phyloP scores from a whole-genome alignment of 2,329 filamentous ascomycete species.

The Bipolaris cookei region DNA sequence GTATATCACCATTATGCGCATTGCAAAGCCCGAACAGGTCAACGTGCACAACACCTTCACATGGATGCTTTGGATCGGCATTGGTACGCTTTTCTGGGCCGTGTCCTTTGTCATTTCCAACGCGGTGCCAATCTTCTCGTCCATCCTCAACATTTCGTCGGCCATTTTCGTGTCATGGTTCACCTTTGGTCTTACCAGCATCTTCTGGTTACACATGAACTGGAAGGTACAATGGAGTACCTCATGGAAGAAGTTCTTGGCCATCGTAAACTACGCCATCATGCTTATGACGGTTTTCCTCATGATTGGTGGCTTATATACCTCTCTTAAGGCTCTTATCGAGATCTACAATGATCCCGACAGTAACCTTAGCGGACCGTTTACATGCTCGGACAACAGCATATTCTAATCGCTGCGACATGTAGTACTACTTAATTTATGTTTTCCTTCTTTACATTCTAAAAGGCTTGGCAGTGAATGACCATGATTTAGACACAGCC shows the following conservation, averaged over 20 bases:
- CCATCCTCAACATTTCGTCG: slow-evolving; percentile 65
- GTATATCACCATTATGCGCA: slow-evolving; percentile 66
- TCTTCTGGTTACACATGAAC: slow-evolving; percentile 58
- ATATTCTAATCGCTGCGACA: slow-evolving; percentile 28
- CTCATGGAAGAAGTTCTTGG: slow-evolving; percentile 52
- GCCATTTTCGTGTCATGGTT: slow-evolving; percentile 70
- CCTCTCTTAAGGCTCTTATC: slow-evolving; percentile 35
- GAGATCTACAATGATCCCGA: slow-evolving; percentile 38
- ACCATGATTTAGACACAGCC: background rate
- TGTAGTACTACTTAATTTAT: background rate
- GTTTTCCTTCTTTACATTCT: background rate
- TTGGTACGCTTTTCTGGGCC: slow-evolving; percentile 60
- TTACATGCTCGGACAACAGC: slow-evolving; percentile 40
- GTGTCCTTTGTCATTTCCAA: slow-evolving; percentile 56
- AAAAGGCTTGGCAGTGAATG: background rate
- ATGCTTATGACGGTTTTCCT: slow-evolving; percentile 44
- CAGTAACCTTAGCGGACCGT: slow-evolving; percentile 34
- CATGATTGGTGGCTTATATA: slow-evolving; percentile 36
- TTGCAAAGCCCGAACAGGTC: slow-evolving; percentile 30
- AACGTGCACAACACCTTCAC: slow-evolving; percentile 57
- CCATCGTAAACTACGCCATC: slow-evolving; percentile 53
- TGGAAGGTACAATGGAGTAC: slow-evolving; percentile 40
- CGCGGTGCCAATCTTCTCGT: slow-evolving; percentile 64
- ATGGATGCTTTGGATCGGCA: slow-evolving; percentile 69
- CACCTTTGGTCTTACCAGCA: slow-evolving; percentile 57